These are phyloP conservation scores for Epichloe scottii DNA, from an alignment of 2,329 filamentous ascomycete species.

Conservation along the genomic window DNA sequence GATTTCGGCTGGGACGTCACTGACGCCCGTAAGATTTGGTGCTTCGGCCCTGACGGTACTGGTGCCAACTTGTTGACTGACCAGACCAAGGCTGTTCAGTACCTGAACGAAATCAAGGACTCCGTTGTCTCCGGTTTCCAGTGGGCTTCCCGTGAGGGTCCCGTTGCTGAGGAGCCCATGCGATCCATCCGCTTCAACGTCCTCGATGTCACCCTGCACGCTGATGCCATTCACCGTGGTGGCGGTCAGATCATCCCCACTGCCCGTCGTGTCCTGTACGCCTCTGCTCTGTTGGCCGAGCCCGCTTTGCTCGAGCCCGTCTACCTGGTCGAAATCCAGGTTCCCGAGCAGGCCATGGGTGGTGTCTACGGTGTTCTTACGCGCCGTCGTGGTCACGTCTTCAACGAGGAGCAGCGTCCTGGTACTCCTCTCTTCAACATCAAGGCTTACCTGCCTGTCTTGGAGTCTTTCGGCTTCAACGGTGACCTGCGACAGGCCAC, in stretches of 20 bases:
- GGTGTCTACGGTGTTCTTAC: constrained; percentile 99
- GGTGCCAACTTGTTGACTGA: constrained; percentile 98
- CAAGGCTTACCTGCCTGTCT: constrained; percentile 93
- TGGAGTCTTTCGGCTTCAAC: constrained; percentile 99
- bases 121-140: constrained; percentile 99
- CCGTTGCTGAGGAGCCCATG: constrained; percentile 96
- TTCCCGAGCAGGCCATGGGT: constrained; percentile 97
- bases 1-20: constrained; percentile 99
- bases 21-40: constrained; percentile 99
- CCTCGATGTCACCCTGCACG: constrained; percentile 97
- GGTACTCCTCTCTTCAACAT: constrained; percentile 99
- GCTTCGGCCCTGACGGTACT: constrained; percentile 94
- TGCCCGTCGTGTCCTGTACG: constrained; percentile 93
- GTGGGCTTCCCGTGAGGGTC: constrained; percentile 97
- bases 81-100: constrained; percentile 99
- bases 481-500: constrained; percentile 88
- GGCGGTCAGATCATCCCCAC: constrained; percentile 98
- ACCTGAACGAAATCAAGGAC: constrained; percentile 99
- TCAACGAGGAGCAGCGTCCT: constrained; percentile 93
- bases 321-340: constrained; percentile 98
- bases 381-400: constrained; percentile 96
- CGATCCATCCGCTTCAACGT: constrained; percentile 96
- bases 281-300: constrained; percentile 78
- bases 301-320: constrained; percentile 91
- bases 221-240: constrained; percentile 99